A percentile compares a stretch with the other conserved stretches of the same genome.
Evolutionary conservation across 1,284 basidiomycete genomes (phyloP).

Genomic region (Schizopora paradoxa): DNA sequence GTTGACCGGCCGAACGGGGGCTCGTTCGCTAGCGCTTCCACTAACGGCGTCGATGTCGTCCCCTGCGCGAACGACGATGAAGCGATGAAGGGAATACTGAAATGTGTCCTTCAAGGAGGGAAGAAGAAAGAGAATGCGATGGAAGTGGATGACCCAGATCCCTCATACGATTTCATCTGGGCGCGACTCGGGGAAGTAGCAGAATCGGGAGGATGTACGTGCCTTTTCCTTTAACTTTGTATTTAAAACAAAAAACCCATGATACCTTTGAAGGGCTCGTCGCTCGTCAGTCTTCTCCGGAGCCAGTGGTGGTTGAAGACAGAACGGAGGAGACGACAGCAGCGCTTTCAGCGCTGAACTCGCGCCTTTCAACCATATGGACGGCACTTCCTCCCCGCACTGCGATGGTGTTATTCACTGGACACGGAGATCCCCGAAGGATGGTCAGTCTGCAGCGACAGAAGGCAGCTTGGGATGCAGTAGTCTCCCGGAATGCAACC

Average conservation of each 20-base stretch:
- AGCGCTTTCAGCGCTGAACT: slow-evolving; percentile 48
- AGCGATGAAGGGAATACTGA: slow-evolving; percentile 59
- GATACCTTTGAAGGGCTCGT: slow-evolving; percentile 37
- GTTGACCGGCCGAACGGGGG: slow-evolving; percentile 82
- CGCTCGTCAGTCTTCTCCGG: slow-evolving; percentile 23
- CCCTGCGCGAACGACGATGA: slow-evolving; percentile 74
- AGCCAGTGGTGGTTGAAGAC: slow-evolving; percentile 13
- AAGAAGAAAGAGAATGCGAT: too few relatives aligned
- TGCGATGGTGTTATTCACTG: slow-evolving; percentile 79
- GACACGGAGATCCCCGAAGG: slow-evolving; percentile 77
- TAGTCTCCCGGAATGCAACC: slow-evolving; percentile 1
- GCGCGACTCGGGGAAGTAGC: slow-evolving; percentile 77
- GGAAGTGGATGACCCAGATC: slow-evolving; percentile 35
- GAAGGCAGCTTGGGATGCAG: slow-evolving; percentile 65
- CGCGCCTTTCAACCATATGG: slow-evolving; percentile 58
- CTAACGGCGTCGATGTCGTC: slow-evolving; percentile 71
- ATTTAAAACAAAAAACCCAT: background rate
- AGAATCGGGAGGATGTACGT: slow-evolving; percentile 61
- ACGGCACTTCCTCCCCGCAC: slow-evolving; percentile 68
- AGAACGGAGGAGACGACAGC: too few relatives aligned
- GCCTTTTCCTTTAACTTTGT: background rate
- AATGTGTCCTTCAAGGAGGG: too few relatives aligned
- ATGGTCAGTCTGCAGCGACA: slow-evolving; percentile 69
- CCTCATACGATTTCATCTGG: slow-evolving; percentile 74
- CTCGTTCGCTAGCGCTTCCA: slow-evolving; percentile 77